Evolutionary conservation across 805 yeast genomes (phyloP).

Genomic region (Blastobotrys terrestris): DNA sequence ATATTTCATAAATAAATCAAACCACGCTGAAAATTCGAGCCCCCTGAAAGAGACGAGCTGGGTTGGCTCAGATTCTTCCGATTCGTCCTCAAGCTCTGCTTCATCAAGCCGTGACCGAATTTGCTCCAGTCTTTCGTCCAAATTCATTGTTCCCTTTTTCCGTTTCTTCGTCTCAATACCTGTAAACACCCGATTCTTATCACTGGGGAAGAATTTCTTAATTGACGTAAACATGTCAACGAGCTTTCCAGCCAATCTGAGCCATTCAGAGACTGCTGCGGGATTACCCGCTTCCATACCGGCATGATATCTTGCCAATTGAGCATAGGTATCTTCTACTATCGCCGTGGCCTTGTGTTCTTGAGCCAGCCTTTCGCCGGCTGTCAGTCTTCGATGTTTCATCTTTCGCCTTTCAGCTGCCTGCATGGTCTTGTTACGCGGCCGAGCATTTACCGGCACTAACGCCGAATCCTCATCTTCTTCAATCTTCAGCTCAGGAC

Average conservation of each 20-base stretch:
- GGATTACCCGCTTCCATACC: slow-evolving; percentile 46
- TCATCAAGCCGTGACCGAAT: slow-evolving; percentile 17
- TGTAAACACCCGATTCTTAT: slow-evolving; percentile 60
- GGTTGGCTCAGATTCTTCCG: slow-evolving; percentile 9
- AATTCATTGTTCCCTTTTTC: slow-evolving; percentile 43
- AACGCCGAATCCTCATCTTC: slow-evolving; percentile 7
- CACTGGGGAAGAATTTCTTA: slow-evolving; percentile 71
- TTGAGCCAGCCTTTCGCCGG: slow-evolving; percentile 39
- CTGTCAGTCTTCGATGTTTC: slow-evolving; percentile 4
- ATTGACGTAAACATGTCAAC: slow-evolving; percentile 78
- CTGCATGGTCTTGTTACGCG: neutral
- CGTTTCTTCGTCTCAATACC: slow-evolving; percentile 60
- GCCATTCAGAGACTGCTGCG: slow-evolving; percentile 73
- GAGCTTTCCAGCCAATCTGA: slow-evolving; percentile 73
- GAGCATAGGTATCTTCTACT: slow-evolving; percentile 49
- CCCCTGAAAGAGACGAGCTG: slow-evolving; percentile 55
- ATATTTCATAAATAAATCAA: slow-evolving; percentile 72
- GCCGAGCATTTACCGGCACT: slow-evolving; percentile 2
- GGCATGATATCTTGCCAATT: slow-evolving; percentile 46
- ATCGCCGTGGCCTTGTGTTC: slow-evolving; percentile 54
- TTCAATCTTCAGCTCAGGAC: neutral
- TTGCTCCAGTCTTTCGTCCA: slow-evolving; percentile 49
- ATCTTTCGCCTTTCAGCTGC: neutral
- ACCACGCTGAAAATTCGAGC: slow-evolving; percentile 74
- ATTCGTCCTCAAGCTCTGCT: slow-evolving; percentile 36